Conservation (phyloP, 257 asterid genomes). For the Gentiana macrophylla region DNA sequence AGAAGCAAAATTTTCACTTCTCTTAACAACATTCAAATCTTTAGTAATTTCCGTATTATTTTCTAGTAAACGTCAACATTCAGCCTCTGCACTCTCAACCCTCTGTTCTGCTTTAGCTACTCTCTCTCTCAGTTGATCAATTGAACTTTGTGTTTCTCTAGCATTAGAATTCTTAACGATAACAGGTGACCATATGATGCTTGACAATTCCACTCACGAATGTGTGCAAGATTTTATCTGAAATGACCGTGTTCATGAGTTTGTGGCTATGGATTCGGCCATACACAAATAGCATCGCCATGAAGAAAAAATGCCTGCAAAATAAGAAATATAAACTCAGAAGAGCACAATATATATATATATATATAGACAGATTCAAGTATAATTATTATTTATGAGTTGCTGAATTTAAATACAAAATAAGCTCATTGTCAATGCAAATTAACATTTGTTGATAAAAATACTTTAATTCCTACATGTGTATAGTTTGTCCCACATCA, state of each 20-base stretch:
- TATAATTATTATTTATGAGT: too few species aligned
- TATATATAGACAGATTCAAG: too few species aligned
- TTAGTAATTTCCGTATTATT: slow-evolving; percentile 38
- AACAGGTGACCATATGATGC: slow-evolving; percentile 64
- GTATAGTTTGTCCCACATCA: too few species aligned
- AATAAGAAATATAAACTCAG: background rate
- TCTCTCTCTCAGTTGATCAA: slow-evolving; percentile 19
- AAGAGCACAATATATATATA: background rate
- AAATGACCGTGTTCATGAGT: slow-evolving; percentile 39
- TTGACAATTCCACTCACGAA: slow-evolving; percentile 41
- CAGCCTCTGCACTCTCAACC: slow-evolving; percentile 39
- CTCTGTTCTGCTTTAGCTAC: slow-evolving; percentile 43
- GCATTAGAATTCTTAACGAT: slow-evolving; percentile 16
- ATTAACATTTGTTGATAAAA: too few species aligned
- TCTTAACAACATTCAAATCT: slow-evolving; percentile 27
- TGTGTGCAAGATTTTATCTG: slow-evolving; percentile 21
- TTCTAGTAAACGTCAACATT: slow-evolving; percentile 36
- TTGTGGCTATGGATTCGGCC: slow-evolving; percentile 49
- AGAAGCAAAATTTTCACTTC: slow-evolving; percentile 22
- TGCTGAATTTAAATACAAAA: too few species aligned
- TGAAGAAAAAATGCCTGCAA: slow-evolving; percentile 63
- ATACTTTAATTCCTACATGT: too few species aligned
- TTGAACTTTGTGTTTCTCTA: slow-evolving; percentile 14
- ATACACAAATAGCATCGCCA: slow-evolving; percentile 61
- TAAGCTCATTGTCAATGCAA: too few species aligned